phyloP scores from a whole-genome alignment of 805 yeast species.

The Cyberlindnera maritima region DNA sequence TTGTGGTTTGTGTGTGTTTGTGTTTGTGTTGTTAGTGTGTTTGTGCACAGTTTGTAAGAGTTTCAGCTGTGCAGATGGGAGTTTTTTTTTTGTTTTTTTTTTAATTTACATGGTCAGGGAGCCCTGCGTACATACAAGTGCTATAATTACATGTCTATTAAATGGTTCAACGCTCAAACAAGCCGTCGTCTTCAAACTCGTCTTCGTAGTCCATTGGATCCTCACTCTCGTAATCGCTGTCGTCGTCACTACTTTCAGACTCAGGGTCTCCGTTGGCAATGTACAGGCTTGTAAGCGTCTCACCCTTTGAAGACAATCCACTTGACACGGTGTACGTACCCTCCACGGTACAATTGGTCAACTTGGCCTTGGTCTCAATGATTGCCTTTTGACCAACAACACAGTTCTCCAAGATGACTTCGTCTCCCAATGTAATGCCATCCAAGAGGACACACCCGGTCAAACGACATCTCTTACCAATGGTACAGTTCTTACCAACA shows the following conservation, averaged over 20 bases:
- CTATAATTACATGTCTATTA: too few species aligned
- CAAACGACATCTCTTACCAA: slow-evolving; percentile 85
- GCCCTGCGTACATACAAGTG: too few species aligned
- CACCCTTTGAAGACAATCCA: slow-evolving; percentile 54
- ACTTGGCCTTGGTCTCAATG: slow-evolving; percentile 61
- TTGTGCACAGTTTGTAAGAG: too few species aligned
- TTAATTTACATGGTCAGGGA: neutral
- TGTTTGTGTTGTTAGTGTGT: too few species aligned
- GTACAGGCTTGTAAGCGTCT: slow-evolving; percentile 43
- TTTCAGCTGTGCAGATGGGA: neutral
- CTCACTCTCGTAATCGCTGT: slow-evolving; percentile 28
- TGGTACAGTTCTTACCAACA: slow-evolving; percentile 66
- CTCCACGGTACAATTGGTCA: slow-evolving; percentile 84
- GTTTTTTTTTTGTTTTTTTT: neutral
- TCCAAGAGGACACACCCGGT: slow-evolving; percentile 82
- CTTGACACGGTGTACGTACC: slow-evolving; percentile 66
- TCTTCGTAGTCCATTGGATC: slow-evolving; percentile 29
- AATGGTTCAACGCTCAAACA: slow-evolving; percentile 45
- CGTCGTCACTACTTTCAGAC: slow-evolving; percentile 28
- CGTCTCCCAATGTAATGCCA: slow-evolving; percentile 74
- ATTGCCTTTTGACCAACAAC: slow-evolving; percentile 69
- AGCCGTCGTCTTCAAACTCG: slow-evolving; percentile 52
- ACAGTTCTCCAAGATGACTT: slow-evolving; percentile 74
- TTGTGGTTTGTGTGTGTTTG: too few species aligned
- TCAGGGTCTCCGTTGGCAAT: slow-evolving; percentile 23